Evolutionary conservation across 129 eudicot species (phyloP).

Genomic region (Cynara cardunculus): DNA sequence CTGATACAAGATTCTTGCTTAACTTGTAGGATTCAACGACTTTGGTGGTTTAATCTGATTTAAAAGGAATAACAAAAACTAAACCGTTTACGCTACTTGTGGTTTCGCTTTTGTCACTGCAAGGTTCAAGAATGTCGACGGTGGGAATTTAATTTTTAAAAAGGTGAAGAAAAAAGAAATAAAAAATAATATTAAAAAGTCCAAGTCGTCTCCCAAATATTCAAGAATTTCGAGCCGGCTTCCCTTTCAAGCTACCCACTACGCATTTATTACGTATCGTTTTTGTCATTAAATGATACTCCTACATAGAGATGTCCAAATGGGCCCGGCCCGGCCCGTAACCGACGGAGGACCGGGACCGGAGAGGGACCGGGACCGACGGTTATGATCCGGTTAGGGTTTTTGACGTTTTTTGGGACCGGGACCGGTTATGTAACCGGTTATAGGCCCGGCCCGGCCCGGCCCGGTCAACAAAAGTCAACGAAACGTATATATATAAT

Average conservation of each 20-base stretch:
- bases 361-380: too few relatives aligned
- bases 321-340: too few relatives aligned
- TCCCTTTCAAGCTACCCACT: conserved; percentile 7
- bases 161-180: conserved; percentile 3
- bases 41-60: neutral
- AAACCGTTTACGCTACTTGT: neutral
- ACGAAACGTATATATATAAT: too few relatives aligned
- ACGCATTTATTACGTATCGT: neutral
- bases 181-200: conserved; percentile 6
- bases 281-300: neutral
- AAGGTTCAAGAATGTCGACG: conserved; percentile 10
- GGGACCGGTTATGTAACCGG: too few relatives aligned
- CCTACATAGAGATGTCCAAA: too few relatives aligned
- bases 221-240: conserved; percentile 7
- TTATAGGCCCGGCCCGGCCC: too few relatives aligned
- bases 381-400: too few relatives aligned
- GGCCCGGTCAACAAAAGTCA: too few relatives aligned
- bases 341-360: too few relatives aligned
- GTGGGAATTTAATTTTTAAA: neutral
- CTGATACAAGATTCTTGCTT: neutral
- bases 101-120: neutral
- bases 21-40: neutral
- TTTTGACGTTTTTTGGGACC: too few relatives aligned
- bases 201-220: conserved; percentile 20
- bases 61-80: neutral